phyloP scores from a whole-genome alignment of 202 grass and related monocot species.

The Schoenoplectus tabernaemontani region DNA sequence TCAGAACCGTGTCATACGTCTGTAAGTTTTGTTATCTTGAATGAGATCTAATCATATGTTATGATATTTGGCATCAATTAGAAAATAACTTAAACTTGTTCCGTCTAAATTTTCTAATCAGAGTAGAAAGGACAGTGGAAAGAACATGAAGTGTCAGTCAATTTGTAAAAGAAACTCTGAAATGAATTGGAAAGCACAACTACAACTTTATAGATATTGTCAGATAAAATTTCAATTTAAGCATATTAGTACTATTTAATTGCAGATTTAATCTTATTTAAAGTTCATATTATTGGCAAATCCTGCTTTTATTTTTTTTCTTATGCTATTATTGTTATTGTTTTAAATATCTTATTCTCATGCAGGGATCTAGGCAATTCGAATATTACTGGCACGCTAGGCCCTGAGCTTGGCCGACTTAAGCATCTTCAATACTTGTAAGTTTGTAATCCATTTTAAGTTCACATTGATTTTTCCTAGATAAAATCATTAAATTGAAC shows the following conservation, averaged over 20 bases:
- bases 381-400: slow-evolving; percentile 75
- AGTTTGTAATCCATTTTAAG: slow-evolving; percentile 33
- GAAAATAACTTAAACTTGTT: background rate
- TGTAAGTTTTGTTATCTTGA: slow-evolving; percentile 24
- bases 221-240: background rate
- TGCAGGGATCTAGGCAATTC: slow-evolving; percentile 96
- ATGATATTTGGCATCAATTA: background rate
- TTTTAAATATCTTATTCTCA: background rate
- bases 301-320: background rate
- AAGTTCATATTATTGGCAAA: background rate
- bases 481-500: background rate
- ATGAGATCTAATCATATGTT: background rate
- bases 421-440: slow-evolving; percentile 84
- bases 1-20: slow-evolving; percentile 37
- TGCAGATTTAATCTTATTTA: background rate
- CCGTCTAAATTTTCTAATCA: background rate
- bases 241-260: background rate
- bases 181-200: background rate
- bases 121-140: background rate
- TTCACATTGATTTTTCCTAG: background rate
- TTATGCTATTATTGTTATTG: background rate
- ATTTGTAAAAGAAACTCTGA: background rate
- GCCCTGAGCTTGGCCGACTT: slow-evolving; percentile 76
- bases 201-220: background rate
- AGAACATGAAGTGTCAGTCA: too few species aligned